Base-by-base conservation (phyloP, 108 stramenopile genomes). In the Epipyxis sp. region DNA sequence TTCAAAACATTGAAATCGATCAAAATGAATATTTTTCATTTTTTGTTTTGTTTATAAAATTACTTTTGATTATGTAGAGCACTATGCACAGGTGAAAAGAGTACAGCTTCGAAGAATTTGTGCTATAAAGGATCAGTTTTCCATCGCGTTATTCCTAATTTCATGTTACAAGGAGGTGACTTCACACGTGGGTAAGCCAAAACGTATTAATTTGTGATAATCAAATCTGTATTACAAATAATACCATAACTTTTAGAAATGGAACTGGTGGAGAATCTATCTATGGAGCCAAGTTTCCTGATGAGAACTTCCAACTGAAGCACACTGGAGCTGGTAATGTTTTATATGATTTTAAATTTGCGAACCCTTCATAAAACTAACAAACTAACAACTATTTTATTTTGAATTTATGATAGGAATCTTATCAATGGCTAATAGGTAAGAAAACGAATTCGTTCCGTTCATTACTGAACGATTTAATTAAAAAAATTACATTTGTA, bases 71-170 rank as follows among this genome's bases (percentile, higher is more conserved):
- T 35, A 20, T 57, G 25, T 25, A 57, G 54, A 65, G 90, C 90
- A n/a, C 89, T 98, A 3, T 98, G 97, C 81, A 97, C 96, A n/a
- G n/a, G n/a, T 10, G 97, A 96, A 43, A 20, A 50, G 46, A 50
- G 46, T 20, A 50, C 13, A 32, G 61, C 30, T 32, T 95, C 96
- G 87, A 80, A 91, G 76, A 92, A 92, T 81, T 90, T 90, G 54
- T 93, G 92, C 86, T 97, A 93, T 80, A 95, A 97, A 84, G 95
- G 95, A 27, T 91, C 87, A 40, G 40, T 82, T 35, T 97, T 99
- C 87, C 98, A 99, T 89, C 87, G 98, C 13, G 90, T 99, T 61
- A 97, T 97, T 78, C 92, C 94, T 29, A 86, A 88, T 68, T 98
- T 98, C 84, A 92, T 92, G 91, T 89, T 87, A 72, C 91, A 91